Base-by-base conservation (phyloP, 352 stramenopile genomes). In the Globisporangium barbulae region DNA sequence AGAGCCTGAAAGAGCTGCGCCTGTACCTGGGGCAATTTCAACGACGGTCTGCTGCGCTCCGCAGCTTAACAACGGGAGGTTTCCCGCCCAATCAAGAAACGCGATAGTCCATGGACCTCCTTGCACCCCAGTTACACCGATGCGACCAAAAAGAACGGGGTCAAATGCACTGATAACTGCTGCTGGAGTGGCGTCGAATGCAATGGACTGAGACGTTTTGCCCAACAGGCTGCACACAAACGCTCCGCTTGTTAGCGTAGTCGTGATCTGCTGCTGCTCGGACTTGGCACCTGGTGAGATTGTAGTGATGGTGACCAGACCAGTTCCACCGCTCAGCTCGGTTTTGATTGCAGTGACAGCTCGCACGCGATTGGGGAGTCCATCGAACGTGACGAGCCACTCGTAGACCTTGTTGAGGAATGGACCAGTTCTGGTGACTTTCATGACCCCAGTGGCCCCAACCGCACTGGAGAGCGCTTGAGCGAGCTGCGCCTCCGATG, bases 341-440 rank as follows among this genome's bases (percentile, higher is more conserved):
- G 8, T 67, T 2, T 41, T 57, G 2, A 76, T 45, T 5, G 59
- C n/a, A 2, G 30, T 54, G n/a, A 86, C 65, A 0, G 37, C 62
- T 13, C 76, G 69, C 21, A 74, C 59, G 19, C 69, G 68, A 47
- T 58, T 61, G 0, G 79, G 76, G 35, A 73, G 64, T 15, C 76
- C 79, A 6, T 45, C 17, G 52, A 89, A 79, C 3, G 25, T 66
- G 17, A 89, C 10, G 17, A 63, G 39, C 79, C 79, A 89, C 53
- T 75, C 57, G 35, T 71, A 83, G 0, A 31, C 76, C 30, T 78
- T 77, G 54, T 89, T 89, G 8, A 86, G 44, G 15, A 70, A 73
- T 1, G 75, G 74, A 1, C 72, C 78, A 3, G 48, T 64, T 10
- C 79, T 67, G 44, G 55, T 68, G 5, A 85, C 71, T 10, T 25